phyloP scores from a whole-genome alignment of 345 rosid species.

The Salix caprea region DNA sequence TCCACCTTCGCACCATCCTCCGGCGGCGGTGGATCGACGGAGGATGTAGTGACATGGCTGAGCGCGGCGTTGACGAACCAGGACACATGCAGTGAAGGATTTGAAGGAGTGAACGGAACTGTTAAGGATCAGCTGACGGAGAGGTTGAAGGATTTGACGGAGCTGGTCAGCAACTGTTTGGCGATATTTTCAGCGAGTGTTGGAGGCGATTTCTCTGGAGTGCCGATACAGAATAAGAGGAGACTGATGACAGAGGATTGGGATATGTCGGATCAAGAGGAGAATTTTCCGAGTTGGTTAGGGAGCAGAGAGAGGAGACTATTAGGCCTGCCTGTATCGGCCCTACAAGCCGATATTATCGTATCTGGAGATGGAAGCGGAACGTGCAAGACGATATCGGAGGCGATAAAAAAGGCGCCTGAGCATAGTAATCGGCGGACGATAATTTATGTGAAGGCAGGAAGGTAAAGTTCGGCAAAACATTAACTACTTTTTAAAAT shows the following conservation, averaged over 20 bases:
- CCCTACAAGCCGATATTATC: conserved; percentile 71
- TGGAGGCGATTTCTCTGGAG: conserved; percentile 63
- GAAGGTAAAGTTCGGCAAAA: conserved; percentile 51
- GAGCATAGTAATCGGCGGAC: conserved; percentile 62
- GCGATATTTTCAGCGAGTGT: conserved; percentile 59
- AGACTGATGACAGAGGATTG: conserved; percentile 36
- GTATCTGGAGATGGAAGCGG: conserved; percentile 88
- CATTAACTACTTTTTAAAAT: neutral
- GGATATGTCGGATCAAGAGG: conserved; percentile 7
- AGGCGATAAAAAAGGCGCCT: conserved; percentile 89
- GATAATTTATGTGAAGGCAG: conserved; percentile 84
- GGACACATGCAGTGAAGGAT: conserved; percentile 91
- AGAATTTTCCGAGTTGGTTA: conserved; percentile 62
- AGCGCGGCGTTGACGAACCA: conserved; percentile 89
- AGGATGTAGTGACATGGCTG: conserved; percentile 92
- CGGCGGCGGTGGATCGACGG: conserved; percentile 23
- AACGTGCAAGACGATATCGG: conserved; percentile 69
- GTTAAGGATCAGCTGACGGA: conserved; percentile 61
- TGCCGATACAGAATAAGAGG: conserved; percentile 82
- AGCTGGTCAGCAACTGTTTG: conserved; percentile 82
- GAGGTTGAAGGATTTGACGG: conserved; percentile 67
- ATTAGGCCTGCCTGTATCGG: conserved; percentile 46
- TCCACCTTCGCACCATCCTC: conserved; percentile 35
- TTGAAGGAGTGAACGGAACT: conserved; percentile 45
- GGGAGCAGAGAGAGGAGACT: conserved; percentile 55